phyloP scores from a whole-genome alignment of 768 basidiomycete genomes.

The Kwoniella sp. region DNA sequence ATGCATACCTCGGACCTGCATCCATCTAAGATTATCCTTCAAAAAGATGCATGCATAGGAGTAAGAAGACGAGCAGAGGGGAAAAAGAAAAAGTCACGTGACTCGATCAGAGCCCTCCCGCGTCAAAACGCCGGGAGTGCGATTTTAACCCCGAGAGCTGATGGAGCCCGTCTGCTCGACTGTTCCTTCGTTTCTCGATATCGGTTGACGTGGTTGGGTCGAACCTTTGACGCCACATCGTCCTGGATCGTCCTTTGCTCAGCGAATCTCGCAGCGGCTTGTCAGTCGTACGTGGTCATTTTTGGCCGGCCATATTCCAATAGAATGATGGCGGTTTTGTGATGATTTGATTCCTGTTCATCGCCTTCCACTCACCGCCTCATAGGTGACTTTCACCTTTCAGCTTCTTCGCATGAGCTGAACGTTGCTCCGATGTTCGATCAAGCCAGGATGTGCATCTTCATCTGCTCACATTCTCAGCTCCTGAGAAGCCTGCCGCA shows the following conservation, averaged over 20 bases:
- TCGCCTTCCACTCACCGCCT: not conserved
- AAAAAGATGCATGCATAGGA: conserved; percentile 23
- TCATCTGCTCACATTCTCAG: no score
- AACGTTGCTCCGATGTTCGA: no score
- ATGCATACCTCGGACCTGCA: conserved; percentile 14
- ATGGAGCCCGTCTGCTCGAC: conserved; percentile 11
- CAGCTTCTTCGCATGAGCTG: not conserved
- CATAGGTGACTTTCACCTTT: not conserved
- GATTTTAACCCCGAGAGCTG: conserved; percentile 27
- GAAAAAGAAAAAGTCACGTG: conserved; percentile 28
- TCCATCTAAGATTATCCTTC: conserved; percentile 7
- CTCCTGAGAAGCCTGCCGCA: no score
- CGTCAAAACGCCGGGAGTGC: conserved; percentile 26
- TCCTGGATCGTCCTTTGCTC: not conserved
- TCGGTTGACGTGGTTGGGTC: not conserved
- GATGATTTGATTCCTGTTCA: not conserved
- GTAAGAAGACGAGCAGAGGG: not conserved
- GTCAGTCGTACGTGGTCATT: not conserved
- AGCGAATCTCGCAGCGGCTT: not conserved
- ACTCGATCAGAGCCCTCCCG: conserved; percentile 18
- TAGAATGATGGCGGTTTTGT: not conserved
- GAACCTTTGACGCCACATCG: not conserved
- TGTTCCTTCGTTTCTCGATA: not conserved
- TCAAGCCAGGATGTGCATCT: no score
- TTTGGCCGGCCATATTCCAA: not conserved